Conservation (phyloP, 139 green algal species). For the Chlorella ohadii region DNA sequence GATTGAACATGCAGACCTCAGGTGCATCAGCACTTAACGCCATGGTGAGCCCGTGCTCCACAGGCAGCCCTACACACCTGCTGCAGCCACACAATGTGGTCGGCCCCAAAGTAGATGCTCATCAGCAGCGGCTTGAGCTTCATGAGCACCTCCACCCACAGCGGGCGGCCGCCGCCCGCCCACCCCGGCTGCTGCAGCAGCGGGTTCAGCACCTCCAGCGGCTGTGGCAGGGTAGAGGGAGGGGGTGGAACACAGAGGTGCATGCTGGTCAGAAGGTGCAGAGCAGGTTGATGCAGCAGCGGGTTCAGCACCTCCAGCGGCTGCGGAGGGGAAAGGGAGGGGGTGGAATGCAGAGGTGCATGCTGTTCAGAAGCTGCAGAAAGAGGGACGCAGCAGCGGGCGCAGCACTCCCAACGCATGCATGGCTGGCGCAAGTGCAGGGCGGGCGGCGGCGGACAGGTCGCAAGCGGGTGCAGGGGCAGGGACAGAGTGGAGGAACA, state of each 20-base stretch:
- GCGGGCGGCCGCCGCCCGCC: conserved; percentile 62
- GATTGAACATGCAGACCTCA: too few relatives aligned
- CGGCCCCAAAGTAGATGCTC: conserved; percentile 92
- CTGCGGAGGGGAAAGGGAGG: conserved; percentile 46
- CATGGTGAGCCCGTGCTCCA: too few relatives aligned
- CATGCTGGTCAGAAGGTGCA: too few relatives aligned
- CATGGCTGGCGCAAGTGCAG: too few relatives aligned
- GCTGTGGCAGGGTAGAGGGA: conserved; percentile 53
- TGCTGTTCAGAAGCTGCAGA: too few relatives aligned
- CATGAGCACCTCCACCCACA: conserved; percentile 75
- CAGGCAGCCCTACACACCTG: conserved; percentile 34
- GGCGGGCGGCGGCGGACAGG: too few relatives aligned
- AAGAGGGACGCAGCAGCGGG: conserved; percentile 78
- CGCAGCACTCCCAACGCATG: too few relatives aligned
- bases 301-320: conserved; percentile 82
- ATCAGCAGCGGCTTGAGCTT: conserved; percentile 92
- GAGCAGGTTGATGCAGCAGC: conserved; percentile 77
- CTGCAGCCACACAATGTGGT: conserved; percentile 93
- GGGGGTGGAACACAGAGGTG: too few relatives aligned
- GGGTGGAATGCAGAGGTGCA: too few relatives aligned
- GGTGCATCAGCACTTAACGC: too few relatives aligned
- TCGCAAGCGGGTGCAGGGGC: too few relatives aligned
- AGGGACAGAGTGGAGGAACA: too few relatives aligned
- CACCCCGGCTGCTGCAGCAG: conserved; percentile 77
- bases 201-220: conserved; percentile 79